Evolutionary conservation across 176 grass and related monocot genomes (phyloP), one percentile per base, ranked within the genome.

Genomic region (Stipa capillata): DNA sequence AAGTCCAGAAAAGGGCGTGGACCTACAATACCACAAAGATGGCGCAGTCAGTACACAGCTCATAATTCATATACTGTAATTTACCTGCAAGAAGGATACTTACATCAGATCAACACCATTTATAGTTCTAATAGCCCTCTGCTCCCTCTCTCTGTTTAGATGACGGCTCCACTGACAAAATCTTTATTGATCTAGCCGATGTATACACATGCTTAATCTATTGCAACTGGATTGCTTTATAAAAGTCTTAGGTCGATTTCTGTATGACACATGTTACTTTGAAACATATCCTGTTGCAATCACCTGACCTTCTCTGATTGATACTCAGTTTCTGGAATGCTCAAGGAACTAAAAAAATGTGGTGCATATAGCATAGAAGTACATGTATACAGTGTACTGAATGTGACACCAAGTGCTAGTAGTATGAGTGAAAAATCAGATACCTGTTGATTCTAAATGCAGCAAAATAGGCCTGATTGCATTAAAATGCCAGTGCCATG

Each of bases 401-500:
- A 69, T 49, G 51, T 84, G 62, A 77, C 51, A 44, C 36, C 49
- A 58, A 36, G 47, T 55, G 48, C 0, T 57, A 67, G 27, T 76
- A 25, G 50, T 61, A 76, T 31, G 37, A 48, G 29, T 42, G 42
- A 39, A 56, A 73, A 56, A 32, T 35, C 24, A 62, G 11, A 63
- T 39, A 70, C 54, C 12, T 72, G 54, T 51, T 23, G 31, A 70
- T 85, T 85, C 64, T 71, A 37, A 61, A 70, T 69, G 33, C 41
- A 83, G 58, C 21, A 51, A 32, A 37, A 31, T 31, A 61, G 14
- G 37, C 55, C 23, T 27, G 20, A 9, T 60, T 60, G 50, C 49
- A 74, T 33, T 54, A 3, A 56, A 40, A 42, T 76, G n/a, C 7
- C 29, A 62, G 11, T 66, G 47, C 74, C 23, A 85, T 62, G 49